Evolutionary conservation across 805 yeast genomes (phyloP).

Genomic region (Teunomyces pallodes): DNA sequence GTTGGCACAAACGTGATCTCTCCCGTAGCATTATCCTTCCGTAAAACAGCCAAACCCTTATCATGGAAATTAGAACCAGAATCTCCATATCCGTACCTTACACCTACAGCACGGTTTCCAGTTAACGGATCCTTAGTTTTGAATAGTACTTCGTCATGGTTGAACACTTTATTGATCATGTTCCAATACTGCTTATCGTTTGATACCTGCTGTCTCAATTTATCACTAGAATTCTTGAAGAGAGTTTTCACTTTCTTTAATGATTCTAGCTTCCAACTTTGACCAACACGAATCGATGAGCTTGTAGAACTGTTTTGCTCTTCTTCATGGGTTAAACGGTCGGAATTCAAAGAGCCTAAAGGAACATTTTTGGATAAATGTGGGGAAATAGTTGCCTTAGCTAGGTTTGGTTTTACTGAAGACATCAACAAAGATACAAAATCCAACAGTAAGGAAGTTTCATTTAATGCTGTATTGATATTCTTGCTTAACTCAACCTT

Average conservation of each 20-base stretch:
- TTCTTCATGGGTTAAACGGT: slow-evolving; percentile 28
- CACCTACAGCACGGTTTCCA: slow-evolving; percentile 59
- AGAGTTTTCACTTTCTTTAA: slow-evolving; percentile 52
- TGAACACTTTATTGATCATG: slow-evolving; percentile 42
- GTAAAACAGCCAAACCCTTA: slow-evolving; percentile 71
- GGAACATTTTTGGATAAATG: slow-evolving; percentile 72
- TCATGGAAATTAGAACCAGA: slow-evolving; percentile 79
- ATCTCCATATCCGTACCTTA: slow-evolving; percentile 89
- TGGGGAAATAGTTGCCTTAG: slow-evolving; percentile 84
- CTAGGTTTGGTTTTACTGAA: slow-evolving; percentile 79
- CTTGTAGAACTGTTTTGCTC: slow-evolving; percentile 14
- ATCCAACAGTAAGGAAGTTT: slow-evolving; percentile 83
- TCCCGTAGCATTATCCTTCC: slow-evolving; percentile 41
- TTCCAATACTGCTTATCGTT: slow-evolving; percentile 73
- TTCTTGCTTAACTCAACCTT: slow-evolving; percentile 52
- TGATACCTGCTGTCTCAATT: slow-evolving; percentile 51
- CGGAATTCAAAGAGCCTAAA: slow-evolving; percentile 66
- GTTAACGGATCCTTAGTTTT: slow-evolving; percentile 55
- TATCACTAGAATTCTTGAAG: slow-evolving; percentile 49
- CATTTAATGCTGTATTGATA: slow-evolving; percentile 74
- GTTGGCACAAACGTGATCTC: slow-evolving; percentile 34
- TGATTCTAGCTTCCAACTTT: slow-evolving; percentile 85
- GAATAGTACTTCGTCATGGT: slow-evolving; percentile 59
- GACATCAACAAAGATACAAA: slow-evolving; percentile 82
- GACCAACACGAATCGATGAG: slow-evolving; percentile 43